A percentile compares a stretch with the other conserved stretches of the same genome.
These are phyloP conservation scores for Alisma plantagoaquatica DNA, from an alignment of 106 monocot genomes.

Conservation along the genomic window DNA sequence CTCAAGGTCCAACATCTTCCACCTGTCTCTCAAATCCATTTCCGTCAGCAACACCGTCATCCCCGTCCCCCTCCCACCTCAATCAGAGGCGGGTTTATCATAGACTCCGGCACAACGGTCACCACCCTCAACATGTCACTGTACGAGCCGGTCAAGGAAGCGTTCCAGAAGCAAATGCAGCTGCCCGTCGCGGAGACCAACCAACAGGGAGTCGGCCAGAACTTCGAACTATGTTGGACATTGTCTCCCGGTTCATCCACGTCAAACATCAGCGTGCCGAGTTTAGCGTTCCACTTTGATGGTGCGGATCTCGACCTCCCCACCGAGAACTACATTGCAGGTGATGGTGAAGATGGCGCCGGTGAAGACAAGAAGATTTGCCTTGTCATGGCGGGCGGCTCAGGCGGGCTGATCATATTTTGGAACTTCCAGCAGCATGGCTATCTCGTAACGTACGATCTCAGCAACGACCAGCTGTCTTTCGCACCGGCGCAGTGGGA, in stretches of 20 bases:
- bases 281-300: slow-evolving; percentile 46
- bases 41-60: slow-evolving; percentile 28
- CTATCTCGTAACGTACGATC: slow-evolving; percentile 59
- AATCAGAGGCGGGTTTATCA: slow-evolving; percentile 46
- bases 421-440: slow-evolving; percentile 88
- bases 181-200: slow-evolving; percentile 47
- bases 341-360: too few relatives aligned
- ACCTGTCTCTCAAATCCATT: slow-evolving; percentile 42
- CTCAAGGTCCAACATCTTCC: slow-evolving; percentile 35
- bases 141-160: slow-evolving; percentile 26
- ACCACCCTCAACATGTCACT: slow-evolving; percentile 22
- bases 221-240: slow-evolving; percentile 52
- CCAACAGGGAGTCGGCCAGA: slow-evolving; percentile 21
- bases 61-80: slow-evolving; percentile 12
- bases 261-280: slow-evolving; percentile 34
- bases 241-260: slow-evolving; percentile 7
- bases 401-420: slow-evolving; percentile 37
- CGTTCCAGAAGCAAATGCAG: slow-evolving; percentile 27
- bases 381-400: slow-evolving; percentile 34
- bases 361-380: slow-evolving; percentile 31
- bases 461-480: slow-evolving; percentile 37
- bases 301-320: slow-evolving; percentile 57
- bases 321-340: slow-evolving; percentile 55
- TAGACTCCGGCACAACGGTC: slow-evolving; percentile 55
- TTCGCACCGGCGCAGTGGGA: slow-evolving; percentile 41